Evolutionary conservation across 1,139 yeast species (phyloP).

Genomic region (Saccharomyces hybrid): DNA sequence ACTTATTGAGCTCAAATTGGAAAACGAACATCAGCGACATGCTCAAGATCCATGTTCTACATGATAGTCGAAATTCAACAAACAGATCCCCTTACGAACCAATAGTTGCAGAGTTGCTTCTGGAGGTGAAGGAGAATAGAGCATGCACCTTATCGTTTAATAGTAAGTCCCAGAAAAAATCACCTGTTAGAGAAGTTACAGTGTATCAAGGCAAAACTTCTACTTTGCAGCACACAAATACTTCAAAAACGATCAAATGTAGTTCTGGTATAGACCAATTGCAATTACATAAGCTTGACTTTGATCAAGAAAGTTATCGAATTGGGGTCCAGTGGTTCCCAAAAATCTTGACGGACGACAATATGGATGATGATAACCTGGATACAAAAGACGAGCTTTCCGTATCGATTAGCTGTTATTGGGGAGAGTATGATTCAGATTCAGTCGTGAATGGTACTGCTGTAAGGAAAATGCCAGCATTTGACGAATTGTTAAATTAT

Average conservation of each 20-base stretch:
- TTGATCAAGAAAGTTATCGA: constrained; percentile 47
- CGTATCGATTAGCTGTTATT: constrained; percentile 53
- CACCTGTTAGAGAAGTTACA: constrained; percentile 57
- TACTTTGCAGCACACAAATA: constrained; percentile 39
- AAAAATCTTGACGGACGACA: constrained; percentile 37
- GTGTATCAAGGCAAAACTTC: constrained; percentile 37
- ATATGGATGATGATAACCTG: constrained; percentile 35
- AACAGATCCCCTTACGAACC: constrained; percentile 53
- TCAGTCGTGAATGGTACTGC: constrained; percentile 33
- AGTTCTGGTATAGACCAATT: constrained; percentile 57
- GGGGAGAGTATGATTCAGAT: constrained; percentile 60
- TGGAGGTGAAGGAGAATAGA: constrained; percentile 55
- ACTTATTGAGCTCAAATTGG: constrained; percentile 36
- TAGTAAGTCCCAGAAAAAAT: constrained; percentile 35
- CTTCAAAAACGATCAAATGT: constrained; percentile 40
- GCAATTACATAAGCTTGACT: constrained; percentile 55
- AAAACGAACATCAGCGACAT: constrained; percentile 36
- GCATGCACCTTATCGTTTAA: constrained; percentile 55
- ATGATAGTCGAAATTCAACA: constrained; percentile 37
- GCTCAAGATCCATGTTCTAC: constrained; percentile 42
- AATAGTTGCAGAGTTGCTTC: constrained; percentile 51
- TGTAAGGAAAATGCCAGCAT: constrained; percentile 53
- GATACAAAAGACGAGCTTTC: constrained; percentile 47
- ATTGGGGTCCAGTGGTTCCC: constrained; percentile 77
- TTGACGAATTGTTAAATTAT: constrained; percentile 55